Percentiles rank a stretch among this genome's conserved stretches.
Evolutionary conservation across 2,329 filamentous ascomycete species (phyloP).

Genomic region (Exophiala aquamarina): DNA sequence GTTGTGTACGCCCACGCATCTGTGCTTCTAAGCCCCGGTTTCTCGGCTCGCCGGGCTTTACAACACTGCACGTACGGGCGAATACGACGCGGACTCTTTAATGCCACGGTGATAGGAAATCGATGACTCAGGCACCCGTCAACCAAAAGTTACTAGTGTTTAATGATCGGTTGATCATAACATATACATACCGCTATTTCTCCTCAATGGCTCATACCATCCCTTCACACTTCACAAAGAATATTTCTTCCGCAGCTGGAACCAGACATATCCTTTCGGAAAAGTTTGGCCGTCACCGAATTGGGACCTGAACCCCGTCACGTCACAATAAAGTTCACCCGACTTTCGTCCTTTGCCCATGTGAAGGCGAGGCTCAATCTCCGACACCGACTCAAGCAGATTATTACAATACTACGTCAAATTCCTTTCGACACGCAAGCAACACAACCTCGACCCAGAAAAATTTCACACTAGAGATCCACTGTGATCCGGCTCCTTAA

Average conservation of each 20-base stretch:
- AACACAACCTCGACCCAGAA: no score
- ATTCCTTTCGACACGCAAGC: not conserved
- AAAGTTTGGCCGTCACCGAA: slow-evolving; percentile 13
- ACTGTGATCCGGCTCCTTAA: not conserved
- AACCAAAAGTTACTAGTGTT: slow-evolving; percentile 5
- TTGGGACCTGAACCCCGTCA: not conserved
- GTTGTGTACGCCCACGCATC: not conserved
- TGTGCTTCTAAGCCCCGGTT: slow-evolving; percentile 7
- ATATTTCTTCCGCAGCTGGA: not conserved
- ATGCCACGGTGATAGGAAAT: slow-evolving; percentile 5
- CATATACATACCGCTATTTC: slow-evolving; percentile 12
- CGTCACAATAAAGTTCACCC: slow-evolving; percentile 16
- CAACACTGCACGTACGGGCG: slow-evolving; percentile 5
- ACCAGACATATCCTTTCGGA: slow-evolving; percentile 1
- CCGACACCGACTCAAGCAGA: no score
- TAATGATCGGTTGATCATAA: slow-evolving; percentile 4
- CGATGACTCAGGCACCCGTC: slow-evolving; percentile 21
- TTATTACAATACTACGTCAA: not conserved
- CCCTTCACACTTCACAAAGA: not conserved
- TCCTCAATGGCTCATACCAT: no score
- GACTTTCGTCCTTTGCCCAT: slow-evolving; percentile 8
- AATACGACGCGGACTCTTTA: slow-evolving; percentile 7
- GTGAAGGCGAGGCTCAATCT: slow-evolving; percentile 7
- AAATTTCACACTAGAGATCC: not conserved
- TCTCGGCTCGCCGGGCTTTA: slow-evolving; percentile 15